These are phyloP conservation scores for sorghum (Sorghum bicolor) DNA, from an alignment of 176 grass and related monocot species.

Conservation along the genomic window DNA sequence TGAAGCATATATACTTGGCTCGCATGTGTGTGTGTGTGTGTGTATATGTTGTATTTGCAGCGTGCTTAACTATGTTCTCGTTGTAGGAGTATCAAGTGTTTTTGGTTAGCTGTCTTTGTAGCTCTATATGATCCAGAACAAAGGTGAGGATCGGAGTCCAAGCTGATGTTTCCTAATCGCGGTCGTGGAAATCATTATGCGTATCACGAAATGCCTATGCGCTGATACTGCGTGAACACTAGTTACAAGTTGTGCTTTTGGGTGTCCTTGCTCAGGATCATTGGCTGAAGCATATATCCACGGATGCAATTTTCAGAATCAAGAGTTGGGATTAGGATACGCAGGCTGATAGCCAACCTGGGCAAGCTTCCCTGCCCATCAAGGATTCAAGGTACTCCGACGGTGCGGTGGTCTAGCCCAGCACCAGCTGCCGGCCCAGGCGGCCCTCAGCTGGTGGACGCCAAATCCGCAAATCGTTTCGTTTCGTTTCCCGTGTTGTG, in stretches of 20 bases:
- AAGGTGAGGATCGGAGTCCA: not conserved
- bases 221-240: not conserved
- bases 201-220: not conserved
- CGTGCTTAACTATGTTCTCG: too few species aligned
- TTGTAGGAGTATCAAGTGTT: too few species aligned
- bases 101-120: too few species aligned
- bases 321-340: not conserved
- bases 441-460: not conserved
- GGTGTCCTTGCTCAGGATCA: not conserved
- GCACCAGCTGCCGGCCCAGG: not conserved
- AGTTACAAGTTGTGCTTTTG: not conserved
- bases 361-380: not conserved
- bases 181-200: not conserved
- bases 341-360: not conserved
- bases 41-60: too few species aligned
- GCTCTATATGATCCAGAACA: not conserved
- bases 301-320: not conserved
- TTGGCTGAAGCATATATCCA: not conserved
- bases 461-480: too few species aligned
- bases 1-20: not conserved
- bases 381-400: too few species aligned
- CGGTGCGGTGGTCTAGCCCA: not conserved
- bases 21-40: not conserved
- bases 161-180: not conserved
- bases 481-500: not conserved